Evolutionary conservation across 805 yeast genomes (phyloP), one percentile per base, ranked within the genome.

Genomic region (Candida xiaguanensis): DNA sequence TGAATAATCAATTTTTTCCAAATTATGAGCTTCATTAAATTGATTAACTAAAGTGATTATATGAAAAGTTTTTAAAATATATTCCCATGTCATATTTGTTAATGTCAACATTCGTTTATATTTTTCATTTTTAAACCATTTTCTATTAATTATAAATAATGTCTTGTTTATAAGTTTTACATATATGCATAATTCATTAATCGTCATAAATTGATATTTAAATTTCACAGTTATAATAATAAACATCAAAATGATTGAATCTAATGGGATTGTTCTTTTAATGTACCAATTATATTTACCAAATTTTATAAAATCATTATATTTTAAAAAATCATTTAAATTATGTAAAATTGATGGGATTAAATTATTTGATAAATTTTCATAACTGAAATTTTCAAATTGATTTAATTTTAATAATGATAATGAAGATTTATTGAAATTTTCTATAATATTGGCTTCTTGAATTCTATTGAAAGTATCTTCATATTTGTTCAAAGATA

Each of bases 271-370:
- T n/a, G 77, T 75, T 32, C 80, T 63, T 49, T 78, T 72, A 35
- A 78, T 66, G 45, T 77, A 78, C 84, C 84, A 78, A 47, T 78
- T 78, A 53, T 64, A 78, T 40, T 71, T 67, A 5, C 77, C 77
- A 51, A 71, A 75, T 36, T 72, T 67, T 41, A 71, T 67, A 47
- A 74, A 74, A 45, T 75, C 74, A 41, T 73, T 72, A 45, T 74
- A 69, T 51, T 73, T 71, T 43, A 75, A 56, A 49, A 78, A 78
- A 42, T 75, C 77, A 47, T 74, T 74, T 45, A 78, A 56, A 46
- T 75, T 77, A 48, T 78, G 83, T 32, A 78, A 50, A 8, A 78
- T 65, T 1, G 80, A 70, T 1, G 84, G 82, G 26, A 78, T 66
- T 43, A 78, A 55, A 53, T 77, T 78, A 46, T 65, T 73, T 14